phyloP scores from a whole-genome alignment of 805 yeast species.

The Yarrowia sp. region DNA sequence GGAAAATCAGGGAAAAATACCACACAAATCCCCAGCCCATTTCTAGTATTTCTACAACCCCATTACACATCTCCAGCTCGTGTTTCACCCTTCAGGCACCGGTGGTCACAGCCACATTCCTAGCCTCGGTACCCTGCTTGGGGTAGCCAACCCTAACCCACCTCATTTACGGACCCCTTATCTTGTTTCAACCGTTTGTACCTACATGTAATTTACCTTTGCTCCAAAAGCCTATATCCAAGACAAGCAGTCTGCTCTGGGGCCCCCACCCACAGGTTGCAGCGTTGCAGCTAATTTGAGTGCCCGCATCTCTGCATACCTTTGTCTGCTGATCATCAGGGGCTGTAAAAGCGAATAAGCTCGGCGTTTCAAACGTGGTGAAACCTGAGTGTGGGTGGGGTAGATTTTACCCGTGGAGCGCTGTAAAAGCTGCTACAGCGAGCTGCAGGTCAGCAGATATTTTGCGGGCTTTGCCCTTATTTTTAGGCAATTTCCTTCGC shows the following conservation, averaged over 20 bases:
- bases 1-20: too few relatives aligned
- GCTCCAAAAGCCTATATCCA: neutral
- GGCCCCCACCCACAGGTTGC: constrained; percentile 16
- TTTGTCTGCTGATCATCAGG: constrained; percentile 22
- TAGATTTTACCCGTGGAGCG: too few relatives aligned
- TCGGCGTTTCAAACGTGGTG: neutral
- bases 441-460: too few relatives aligned
- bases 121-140: neutral
- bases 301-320: constrained; percentile 4
- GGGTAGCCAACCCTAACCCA: neutral
- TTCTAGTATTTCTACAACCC: too few relatives aligned
- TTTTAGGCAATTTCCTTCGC: neutral
- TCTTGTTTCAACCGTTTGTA: constrained; percentile 19
- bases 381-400: too few relatives aligned
- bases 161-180: neutral
- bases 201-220: neutral
- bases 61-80: neutral
- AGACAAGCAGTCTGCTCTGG: neutral
- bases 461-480: too few relatives aligned
- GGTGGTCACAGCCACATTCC: neutral
- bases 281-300: constrained; percentile 2
- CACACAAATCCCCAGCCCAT: too few relatives aligned
- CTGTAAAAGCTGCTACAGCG: too few relatives aligned
- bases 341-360: neutral
- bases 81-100: constrained; percentile 12